These are phyloP conservation scores for Blastomyces emzantsi DNA, from an alignment of 2,329 filamentous ascomycete species.

Conservation along the genomic window DNA sequence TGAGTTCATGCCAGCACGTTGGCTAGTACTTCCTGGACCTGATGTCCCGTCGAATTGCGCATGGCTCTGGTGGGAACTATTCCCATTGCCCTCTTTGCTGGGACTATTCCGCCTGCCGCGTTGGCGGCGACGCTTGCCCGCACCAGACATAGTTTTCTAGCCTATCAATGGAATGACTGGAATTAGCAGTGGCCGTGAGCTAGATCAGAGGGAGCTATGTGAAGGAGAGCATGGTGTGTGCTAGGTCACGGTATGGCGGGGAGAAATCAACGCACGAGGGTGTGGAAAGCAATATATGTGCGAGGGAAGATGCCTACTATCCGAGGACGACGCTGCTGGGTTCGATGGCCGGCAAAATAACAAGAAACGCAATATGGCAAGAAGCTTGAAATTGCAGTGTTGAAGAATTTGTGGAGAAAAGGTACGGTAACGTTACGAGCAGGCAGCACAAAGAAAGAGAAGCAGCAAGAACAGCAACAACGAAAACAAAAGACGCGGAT, in stretches of 20 bases:
- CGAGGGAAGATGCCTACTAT: not conserved
- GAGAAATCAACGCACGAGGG: not conserved
- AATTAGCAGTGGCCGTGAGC: not conserved
- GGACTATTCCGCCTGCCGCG: not conserved
- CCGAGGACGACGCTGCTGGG: not conserved
- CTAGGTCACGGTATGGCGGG: not conserved
- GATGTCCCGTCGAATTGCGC: constrained; percentile 13
- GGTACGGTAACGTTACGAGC: too few species aligned
- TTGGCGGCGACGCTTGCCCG: constrained; percentile 12
- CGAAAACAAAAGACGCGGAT: not conserved
- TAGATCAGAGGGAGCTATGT: not conserved
- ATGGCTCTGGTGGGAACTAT: not conserved
- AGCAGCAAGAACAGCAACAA: constrained; percentile 4
- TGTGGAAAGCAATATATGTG: not conserved
- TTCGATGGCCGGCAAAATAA: constrained; percentile 10
- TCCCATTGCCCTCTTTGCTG: not conserved
- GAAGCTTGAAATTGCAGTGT: constrained; percentile 9
- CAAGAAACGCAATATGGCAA: constrained; percentile 15
- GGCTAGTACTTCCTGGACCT: not conserved
- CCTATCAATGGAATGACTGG: not conserved
- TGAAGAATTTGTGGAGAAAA: constrained; percentile 14
- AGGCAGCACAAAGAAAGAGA: not conserved
- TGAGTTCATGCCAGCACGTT: constrained; percentile 5
- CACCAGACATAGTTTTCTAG: constrained; percentile 12
- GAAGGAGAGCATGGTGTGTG: not conserved